These are phyloP conservation scores for Pseudocercospora musae DNA, from an alignment of 2,329 filamentous ascomycete genomes.

Conservation along the genomic window DNA sequence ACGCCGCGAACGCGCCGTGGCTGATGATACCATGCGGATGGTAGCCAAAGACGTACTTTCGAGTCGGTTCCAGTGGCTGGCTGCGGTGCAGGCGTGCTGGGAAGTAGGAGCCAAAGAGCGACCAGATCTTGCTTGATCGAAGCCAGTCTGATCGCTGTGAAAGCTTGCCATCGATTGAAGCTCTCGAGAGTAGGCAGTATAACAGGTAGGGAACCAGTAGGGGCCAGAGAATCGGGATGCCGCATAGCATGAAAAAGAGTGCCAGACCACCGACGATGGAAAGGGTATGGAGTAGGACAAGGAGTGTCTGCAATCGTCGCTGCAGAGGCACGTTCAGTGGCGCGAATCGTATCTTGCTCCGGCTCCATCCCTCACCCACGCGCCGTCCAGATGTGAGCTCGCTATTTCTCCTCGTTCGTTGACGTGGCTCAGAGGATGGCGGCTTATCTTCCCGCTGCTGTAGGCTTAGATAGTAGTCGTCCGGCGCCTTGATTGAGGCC, in stretches of 20 bases:
- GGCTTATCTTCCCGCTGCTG: slow-evolving; percentile 37
- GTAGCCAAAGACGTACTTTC: slow-evolving; percentile 96
- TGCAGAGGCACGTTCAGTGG: slow-evolving; percentile 68
- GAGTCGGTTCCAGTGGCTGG: slow-evolving; percentile 69
- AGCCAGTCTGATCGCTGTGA: slow-evolving; percentile 71
- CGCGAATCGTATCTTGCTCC: slow-evolving; percentile 70
- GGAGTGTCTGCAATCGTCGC: slow-evolving; percentile 49
- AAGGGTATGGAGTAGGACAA: slow-evolving; percentile 51
- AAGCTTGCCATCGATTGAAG: slow-evolving; percentile 71
- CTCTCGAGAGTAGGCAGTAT: slow-evolving; percentile 76
- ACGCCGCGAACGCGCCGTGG: slow-evolving; percentile 90
- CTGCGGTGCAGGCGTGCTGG: slow-evolving; percentile 85
- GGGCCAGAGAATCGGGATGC: slow-evolving; percentile 90
- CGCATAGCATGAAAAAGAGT: slow-evolving; percentile 84
- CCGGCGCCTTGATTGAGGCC: slow-evolving; percentile 27
- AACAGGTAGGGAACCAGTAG: slow-evolving; percentile 72
- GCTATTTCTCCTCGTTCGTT: slow-evolving; percentile 24
- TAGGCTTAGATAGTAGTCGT: slow-evolving; percentile 21
- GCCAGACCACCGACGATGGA: slow-evolving; percentile 56
- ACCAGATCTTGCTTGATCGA: slow-evolving; percentile 74
- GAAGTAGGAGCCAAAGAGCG: slow-evolving; percentile 87
- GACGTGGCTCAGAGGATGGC: slow-evolving; percentile 23
- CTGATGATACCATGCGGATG: slow-evolving; percentile 97
- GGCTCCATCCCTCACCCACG: slow-evolving; percentile 54
- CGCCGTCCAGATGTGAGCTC: slow-evolving; percentile 51